A percentile compares a stretch with the other conserved stretches of the same genome.
Evolutionary conservation across 73 alveolate genomes (phyloP).

Genomic region (Tetrahymena thermophila): DNA sequence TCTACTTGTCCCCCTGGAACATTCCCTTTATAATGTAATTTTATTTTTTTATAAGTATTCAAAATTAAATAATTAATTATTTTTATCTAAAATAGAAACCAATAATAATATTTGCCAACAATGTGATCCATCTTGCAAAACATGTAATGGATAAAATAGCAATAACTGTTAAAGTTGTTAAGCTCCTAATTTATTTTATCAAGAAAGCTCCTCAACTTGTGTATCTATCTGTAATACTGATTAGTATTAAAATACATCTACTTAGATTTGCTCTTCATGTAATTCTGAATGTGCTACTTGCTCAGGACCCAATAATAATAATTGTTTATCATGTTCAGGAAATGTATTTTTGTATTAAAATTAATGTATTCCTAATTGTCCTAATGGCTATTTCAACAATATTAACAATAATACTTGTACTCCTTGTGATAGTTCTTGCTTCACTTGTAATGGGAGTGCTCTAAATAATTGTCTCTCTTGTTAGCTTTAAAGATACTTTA

Average conservation of each 20-base stretch:
- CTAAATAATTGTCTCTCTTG: background rate
- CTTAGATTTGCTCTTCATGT: background rate
- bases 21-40: background rate
- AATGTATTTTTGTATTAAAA: background rate
- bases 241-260: background rate
- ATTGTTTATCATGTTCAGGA: background rate
- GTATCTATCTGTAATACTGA: background rate
- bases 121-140: background rate
- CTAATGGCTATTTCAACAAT: background rate
- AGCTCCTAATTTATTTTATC: background rate
- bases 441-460: background rate
- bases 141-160: background rate
- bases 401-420: background rate
- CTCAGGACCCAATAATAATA: background rate
- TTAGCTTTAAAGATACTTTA: background rate
- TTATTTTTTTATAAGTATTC: background rate
- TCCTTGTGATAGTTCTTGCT: background rate
- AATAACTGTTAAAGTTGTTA: background rate
- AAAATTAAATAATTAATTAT: background rate
- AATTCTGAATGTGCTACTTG: background rate
- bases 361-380: background rate
- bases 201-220: background rate
- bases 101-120: background rate
- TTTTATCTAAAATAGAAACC: background rate
- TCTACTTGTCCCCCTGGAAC: background rate